Conservation (phyloP, 1,284 basidiomycete genomes). For the Pterulicium gracile region DNA sequence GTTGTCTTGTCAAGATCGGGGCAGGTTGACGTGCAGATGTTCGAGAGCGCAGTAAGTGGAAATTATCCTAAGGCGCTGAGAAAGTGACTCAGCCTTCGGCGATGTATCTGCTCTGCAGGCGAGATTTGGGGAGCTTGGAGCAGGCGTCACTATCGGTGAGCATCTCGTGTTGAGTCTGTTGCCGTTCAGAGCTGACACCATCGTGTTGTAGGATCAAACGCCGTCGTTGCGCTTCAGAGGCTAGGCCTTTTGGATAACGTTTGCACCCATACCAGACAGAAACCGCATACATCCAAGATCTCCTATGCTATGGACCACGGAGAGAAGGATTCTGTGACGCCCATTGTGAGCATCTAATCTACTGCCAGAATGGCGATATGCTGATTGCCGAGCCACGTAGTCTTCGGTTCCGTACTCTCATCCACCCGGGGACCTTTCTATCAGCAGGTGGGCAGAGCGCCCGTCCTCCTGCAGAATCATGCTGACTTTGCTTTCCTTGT, state of each 20-base stretch:
- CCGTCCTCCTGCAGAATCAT: neutral
- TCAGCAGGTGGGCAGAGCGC: neutral
- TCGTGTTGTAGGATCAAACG: neutral
- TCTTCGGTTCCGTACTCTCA: neutral
- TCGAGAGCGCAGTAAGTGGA: neutral
- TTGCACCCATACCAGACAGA: neutral
- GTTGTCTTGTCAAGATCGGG: neutral
- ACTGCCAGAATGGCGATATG: neutral
- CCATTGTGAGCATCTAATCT: too few relatives aligned
- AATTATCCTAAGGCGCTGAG: too few relatives aligned
- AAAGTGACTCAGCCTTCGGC: too few relatives aligned
- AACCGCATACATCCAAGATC: neutral
- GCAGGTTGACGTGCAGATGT: neutral
- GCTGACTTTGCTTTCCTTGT: neutral
- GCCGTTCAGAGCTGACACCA: neutral
- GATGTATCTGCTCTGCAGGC: neutral
- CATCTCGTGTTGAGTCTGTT: neutral
- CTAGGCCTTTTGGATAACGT: neutral
- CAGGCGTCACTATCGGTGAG: neutral
- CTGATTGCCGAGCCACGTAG: neutral
- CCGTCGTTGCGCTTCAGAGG: neutral
- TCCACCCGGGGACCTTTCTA: neutral
- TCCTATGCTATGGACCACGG: neutral
- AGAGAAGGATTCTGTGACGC: too few relatives aligned
- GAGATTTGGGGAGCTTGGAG: neutral